phyloP scores from a whole-genome alignment of 1,284 basidiomycete genomes.

The Pseudozyma hubeiensis region DNA sequence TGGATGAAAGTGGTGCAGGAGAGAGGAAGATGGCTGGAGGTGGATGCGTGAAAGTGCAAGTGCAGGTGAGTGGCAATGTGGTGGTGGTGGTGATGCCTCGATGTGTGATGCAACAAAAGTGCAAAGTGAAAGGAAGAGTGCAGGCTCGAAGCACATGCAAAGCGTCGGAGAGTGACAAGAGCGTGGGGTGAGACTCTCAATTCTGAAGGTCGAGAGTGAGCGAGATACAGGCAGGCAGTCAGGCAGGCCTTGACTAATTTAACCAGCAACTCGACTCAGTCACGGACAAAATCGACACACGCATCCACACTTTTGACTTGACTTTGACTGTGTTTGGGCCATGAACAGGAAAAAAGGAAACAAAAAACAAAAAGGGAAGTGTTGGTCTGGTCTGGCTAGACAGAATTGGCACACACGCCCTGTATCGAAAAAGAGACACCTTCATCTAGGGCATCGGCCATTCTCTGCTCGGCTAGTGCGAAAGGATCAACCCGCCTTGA shows the following conservation, averaged over 20 bases:
- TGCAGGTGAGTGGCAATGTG: background rate
- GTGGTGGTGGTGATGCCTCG: background rate
- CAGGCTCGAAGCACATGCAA: too few species aligned
- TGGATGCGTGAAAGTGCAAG: constrained; percentile 3
- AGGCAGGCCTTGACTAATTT: too few species aligned
- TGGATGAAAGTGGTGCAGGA: constrained; percentile 3
- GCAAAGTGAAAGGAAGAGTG: too few species aligned
- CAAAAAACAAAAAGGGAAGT: constrained; percentile 3
- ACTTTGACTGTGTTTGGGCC: constrained; percentile 4
- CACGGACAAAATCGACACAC: background rate
- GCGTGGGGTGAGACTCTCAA: background rate
- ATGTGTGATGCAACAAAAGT: too few species aligned
- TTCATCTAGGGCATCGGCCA: too few species aligned
- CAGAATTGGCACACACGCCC: too few species aligned
- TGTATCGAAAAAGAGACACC: background rate
- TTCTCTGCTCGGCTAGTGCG: too few species aligned
- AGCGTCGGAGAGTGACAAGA: background rate
- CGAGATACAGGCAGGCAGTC: background rate
- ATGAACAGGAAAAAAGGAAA: background rate
- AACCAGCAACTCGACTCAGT: background rate
- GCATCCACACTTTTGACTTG: background rate
- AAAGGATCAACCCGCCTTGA: too few species aligned
- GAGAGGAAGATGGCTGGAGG: background rate
- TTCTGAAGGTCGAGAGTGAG: background rate
- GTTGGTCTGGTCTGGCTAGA: constrained; percentile 6